Evolutionary conservation across 2,329 filamentous ascomycete genomes (phyloP), one percentile per base, ranked within the genome.

Genomic region (Ceratocystis variospora): DNA sequence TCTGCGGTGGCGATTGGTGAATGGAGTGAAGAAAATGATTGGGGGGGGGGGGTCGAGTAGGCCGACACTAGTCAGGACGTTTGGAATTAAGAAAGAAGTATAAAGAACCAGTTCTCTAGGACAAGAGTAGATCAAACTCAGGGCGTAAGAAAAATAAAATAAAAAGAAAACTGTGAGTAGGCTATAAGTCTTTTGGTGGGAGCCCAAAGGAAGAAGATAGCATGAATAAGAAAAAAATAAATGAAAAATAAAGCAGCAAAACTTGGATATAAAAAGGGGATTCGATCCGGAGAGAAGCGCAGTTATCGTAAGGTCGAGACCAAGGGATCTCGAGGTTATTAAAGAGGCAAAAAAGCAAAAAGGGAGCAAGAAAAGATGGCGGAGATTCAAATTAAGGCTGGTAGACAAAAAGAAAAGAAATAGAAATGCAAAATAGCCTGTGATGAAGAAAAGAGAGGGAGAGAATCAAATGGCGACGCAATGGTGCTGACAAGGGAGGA

Each of bases 381-480:
- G 10, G 37, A 41, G 37, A 41, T 41, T 41, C 37, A 41, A 41
- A 41, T 15, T 15, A 41, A 25, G 28, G n/a, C 62, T 45, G 55
- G 44, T n/a, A 41, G 61, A 57, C 5, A 57, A 45, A 44, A 66
- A 63, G 10, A 66, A 62, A 44, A 62, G 48, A 64, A 64, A 46
- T 25, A 19, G 59, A 64, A 28, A 46, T 48, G 44, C 55, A 62
- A 62, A 53, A 59, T 33, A 48, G 46, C n/a, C 17, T 19, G 41
- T n/a, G 25, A 61, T 57, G 61, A 28, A 61, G 46, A 48, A 59
- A 45, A 59, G 59, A 53, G 48, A 25, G 28, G 37, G 37, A 66
- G 33, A 50, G 31, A 22, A 28, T n/a, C 17, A 28, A 64, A 37
- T 10, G 19, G 15, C 25, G 15, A 41, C 8, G 19, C 37, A 41